Base-by-base conservation (phyloP, 1,139 yeast species). In the Magnusiomyces clavatus region DNA sequence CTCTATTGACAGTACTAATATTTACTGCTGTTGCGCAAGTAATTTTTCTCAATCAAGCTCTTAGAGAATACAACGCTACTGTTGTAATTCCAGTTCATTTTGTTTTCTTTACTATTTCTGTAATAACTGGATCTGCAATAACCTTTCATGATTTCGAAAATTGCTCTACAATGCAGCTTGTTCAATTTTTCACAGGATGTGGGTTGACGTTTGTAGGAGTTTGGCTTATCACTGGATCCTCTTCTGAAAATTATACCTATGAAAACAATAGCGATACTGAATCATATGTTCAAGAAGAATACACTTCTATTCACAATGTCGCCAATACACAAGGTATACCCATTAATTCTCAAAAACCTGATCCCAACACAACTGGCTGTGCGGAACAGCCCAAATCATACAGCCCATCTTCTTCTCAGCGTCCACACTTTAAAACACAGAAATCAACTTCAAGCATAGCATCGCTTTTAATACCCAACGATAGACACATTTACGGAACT, bases 41-140 rank as follows among this genome's bases (percentile, higher is more conserved):
- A 17, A 58, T 65, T 19, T 65, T 68, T 43, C 61, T 75, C 13
- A 69, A 69, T 54, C 61, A 67, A 14, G 71, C 75, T 2, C 61
- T 75, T 44, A 65, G 65, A 40, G 58, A 61, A 14, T 73, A 71
- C 52, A 70, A 70, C 16, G 70, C 76, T 3, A 72, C 76, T 29
- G 64, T 69, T 10, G 78, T 75, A 3, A 71, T 75, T 6, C 78
- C 78, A 0, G 68, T 73, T 39, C 77, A 74, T 57, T 75, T 74
- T 61, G 74, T 69, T 10, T 65, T 73, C 24, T 75, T 75, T 62
- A 73, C 77, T 0, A 55, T 70, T 8, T 67, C 74, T 1, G 75
- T 73, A 5, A 66, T 71, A 40, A 47, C 66, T 6, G 75, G 74
- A 39, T 72, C 76, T 0, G 71, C 70, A 17, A 58, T 71, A 8